These are phyloP conservation scores for Penicillium sp. DNA, from an alignment of 2,329 filamentous ascomycete genomes.

Conservation along the genomic window DNA sequence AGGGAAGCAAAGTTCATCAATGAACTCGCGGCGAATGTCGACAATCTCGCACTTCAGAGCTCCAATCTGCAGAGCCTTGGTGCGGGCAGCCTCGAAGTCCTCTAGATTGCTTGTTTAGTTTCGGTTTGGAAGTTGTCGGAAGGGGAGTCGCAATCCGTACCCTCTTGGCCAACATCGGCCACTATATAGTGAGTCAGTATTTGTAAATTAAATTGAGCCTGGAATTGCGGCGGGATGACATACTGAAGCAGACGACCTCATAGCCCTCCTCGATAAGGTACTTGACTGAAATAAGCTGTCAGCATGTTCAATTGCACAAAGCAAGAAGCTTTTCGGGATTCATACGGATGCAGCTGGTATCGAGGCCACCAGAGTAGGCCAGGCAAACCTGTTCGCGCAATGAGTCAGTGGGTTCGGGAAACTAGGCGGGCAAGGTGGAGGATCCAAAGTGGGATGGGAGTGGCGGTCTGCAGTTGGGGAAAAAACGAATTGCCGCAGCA, in stretches of 20 bases:
- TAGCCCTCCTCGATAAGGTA: slow-evolving; percentile 57
- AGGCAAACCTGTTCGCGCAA: slow-evolving; percentile 36
- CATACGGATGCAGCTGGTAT: slow-evolving; percentile 62
- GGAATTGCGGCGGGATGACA: slow-evolving; percentile 18
- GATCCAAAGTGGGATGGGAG: slow-evolving; percentile 8
- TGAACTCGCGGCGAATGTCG: slow-evolving; percentile 73
- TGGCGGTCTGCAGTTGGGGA: slow-evolving; percentile 21
- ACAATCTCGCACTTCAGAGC: slow-evolving; percentile 66
- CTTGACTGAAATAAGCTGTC: slow-evolving; percentile 33
- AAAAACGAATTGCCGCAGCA: neutral
- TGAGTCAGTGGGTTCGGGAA: slow-evolving; percentile 18
- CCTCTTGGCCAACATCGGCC: slow-evolving; percentile 74
- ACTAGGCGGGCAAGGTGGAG: slow-evolving; percentile 9
- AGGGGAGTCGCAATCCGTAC: slow-evolving; percentile 36
- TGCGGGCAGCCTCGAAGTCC: slow-evolving; percentile 72
- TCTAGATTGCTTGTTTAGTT: slow-evolving; percentile 49
- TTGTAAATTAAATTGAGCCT: neutral
- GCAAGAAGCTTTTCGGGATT: slow-evolving; percentile 26
- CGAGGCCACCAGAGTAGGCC: slow-evolving; percentile 57
- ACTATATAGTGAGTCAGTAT: slow-evolving; percentile 42
- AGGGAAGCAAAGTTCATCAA: slow-evolving; percentile 79
- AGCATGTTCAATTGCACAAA: slow-evolving; percentile 19
- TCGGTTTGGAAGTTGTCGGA: neutral
- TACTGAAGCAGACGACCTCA: slow-evolving; percentile 66
- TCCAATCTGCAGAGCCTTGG: slow-evolving; percentile 72